phyloP scores from a whole-genome alignment of 176 grass and related monocot genomes.

The Hsuehochloa calcarea region DNA sequence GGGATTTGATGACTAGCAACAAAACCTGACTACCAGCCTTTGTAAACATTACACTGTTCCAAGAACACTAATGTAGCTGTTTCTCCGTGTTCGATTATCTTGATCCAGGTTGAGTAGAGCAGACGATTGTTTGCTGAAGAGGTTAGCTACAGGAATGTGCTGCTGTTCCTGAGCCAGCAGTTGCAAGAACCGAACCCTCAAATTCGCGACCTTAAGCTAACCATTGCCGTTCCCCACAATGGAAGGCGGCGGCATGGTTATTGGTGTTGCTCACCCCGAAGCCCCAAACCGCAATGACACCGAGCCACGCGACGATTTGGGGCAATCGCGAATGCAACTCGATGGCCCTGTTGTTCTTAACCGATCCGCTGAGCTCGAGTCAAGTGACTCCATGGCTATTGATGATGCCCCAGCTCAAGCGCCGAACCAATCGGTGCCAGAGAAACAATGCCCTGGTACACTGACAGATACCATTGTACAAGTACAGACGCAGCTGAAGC shows the following conservation, averaged over 20 bases:
- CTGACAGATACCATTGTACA: conserved; percentile 15
- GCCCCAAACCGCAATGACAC: background rate
- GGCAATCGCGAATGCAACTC: conserved; percentile 33
- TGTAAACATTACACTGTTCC: too few relatives aligned
- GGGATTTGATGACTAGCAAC: background rate
- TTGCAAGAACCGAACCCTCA: background rate
- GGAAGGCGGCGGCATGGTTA: conserved; percentile 24
- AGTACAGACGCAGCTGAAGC: conserved; percentile 81
- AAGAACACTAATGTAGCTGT: too few relatives aligned
- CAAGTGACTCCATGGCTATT: conserved; percentile 38
- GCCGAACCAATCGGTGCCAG: background rate
- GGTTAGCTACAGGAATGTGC: background rate
- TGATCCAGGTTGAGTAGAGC: background rate
- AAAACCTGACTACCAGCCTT: background rate
- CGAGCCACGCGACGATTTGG: background rate
- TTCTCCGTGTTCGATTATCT: background rate
- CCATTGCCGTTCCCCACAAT: background rate
- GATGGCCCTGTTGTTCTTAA: conserved; percentile 23
- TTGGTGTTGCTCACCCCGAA: background rate
- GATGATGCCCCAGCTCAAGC: conserved; percentile 23
- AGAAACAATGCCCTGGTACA: background rate
- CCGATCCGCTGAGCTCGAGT: conserved; percentile 22
- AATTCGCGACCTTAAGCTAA: background rate
- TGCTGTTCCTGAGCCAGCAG: background rate
- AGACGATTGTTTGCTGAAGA: background rate